Evolutionary conservation across 257 asterid genomes (phyloP), one percentile per base, ranked within the genome.

Genomic region (Voacanga thouarsii): DNA sequence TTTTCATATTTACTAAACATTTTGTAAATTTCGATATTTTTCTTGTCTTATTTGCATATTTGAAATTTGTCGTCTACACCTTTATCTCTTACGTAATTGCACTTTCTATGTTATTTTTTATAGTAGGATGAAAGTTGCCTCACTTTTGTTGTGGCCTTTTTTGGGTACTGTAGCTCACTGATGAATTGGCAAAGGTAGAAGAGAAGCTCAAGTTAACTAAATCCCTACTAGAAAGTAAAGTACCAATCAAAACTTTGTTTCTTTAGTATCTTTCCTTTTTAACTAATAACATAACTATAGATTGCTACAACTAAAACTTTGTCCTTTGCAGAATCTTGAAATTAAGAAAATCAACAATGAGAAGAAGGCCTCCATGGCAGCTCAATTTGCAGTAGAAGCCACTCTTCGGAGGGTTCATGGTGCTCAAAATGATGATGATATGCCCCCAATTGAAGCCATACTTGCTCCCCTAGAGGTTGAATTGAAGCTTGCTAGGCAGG

Each of bases 381-480:
- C 98, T 53, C 99, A 95, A 82, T 95, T 95, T 89, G 99, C 99
- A 23, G 99, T 98, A 63, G 99, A 95, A 85, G 99, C 98, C 77
- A 95, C 98, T 69, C 97, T 95, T 84, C 90, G 99, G 41, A 89
- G 99, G 84, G 99, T 95, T 78, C 99, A 95, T 81, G 92, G 93
- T 82, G 97, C 96, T 81, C 97, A 95, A 79, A 95, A 93, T 82
- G 99, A 95, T 77, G 99, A 95, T 81, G 98, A 95, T 78, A 95
- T 95, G 97, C 98, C 99, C 84, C 99, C 99, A 15, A 93, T 95
- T 85, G 99, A 95, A 89, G 98, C 99, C 68, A 93, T 95, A 68
- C 88, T 95, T 80, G 98, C 98, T 39, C 99, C 98, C 57, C 82
- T 95, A 88, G 99, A 95, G 85, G 99, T 98, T 76, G 99, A 95